phyloP scores from a whole-genome alignment of 2,329 filamentous ascomycete genomes.

The Endothia cerciana region DNA sequence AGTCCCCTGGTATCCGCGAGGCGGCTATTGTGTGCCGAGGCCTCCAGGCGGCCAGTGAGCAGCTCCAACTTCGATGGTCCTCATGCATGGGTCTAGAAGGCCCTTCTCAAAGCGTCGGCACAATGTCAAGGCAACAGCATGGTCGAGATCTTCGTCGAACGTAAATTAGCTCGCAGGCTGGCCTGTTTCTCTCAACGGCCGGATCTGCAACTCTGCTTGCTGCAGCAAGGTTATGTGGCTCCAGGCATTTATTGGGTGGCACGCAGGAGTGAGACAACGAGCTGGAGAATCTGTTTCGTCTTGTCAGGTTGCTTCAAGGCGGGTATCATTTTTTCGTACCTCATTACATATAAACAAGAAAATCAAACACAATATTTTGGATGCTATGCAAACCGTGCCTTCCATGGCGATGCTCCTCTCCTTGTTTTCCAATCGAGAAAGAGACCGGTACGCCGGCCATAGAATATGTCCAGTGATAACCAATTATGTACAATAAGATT shows the following conservation, averaged over 20 bases:
- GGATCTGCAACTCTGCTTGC: not conserved
- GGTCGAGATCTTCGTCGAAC: no score
- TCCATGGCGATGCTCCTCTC: not conserved
- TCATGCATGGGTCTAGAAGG: no score
- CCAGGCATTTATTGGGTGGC: not conserved
- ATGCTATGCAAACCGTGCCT: not conserved
- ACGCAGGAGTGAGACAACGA: not conserved
- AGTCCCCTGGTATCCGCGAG: no score
- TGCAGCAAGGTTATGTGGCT: not conserved
- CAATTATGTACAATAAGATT: not conserved
- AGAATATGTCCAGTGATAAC: not conserved
- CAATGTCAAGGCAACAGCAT: no score
- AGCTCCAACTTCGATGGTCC: no score
- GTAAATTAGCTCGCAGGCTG: no score
- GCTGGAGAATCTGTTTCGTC: not conserved
- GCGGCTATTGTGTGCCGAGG: no score
- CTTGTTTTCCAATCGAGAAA: not conserved
- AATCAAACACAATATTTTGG: not conserved
- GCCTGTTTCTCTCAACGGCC: no score
- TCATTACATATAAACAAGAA: not conserved
- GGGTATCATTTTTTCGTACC: not conserved
- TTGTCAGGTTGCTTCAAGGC: not conserved
- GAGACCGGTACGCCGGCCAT: not conserved
- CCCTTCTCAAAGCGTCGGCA: no score
- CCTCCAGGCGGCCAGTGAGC: no score